Percentiles rank a stretch among this genome's conserved stretches.
phyloP scores from a whole-genome alignment of 2,329 filamentous ascomycete genomes.

The Knufia petricola region DNA sequence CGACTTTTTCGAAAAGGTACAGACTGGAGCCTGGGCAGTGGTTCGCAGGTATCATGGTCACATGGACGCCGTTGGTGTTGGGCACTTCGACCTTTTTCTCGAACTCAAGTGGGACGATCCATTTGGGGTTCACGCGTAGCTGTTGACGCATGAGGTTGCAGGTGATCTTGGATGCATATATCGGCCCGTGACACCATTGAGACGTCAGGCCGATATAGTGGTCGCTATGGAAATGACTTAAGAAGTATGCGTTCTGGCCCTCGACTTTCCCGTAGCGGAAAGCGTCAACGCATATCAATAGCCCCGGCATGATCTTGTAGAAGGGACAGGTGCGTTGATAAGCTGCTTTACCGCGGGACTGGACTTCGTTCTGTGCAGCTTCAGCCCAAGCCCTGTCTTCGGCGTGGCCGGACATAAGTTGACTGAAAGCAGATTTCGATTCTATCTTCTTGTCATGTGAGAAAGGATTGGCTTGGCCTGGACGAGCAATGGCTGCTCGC shows the following conservation, averaged over 20 bases:
- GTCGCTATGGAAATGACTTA: conserved; percentile 96
- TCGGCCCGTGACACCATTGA: conserved; percentile 84
- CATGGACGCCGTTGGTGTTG: conserved; percentile 67
- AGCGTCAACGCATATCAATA: conserved; percentile 94
- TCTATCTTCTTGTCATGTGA: conserved; percentile 37
- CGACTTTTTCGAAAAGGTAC: conserved; percentile 77
- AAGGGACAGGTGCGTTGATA: conserved; percentile 91
- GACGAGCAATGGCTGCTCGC: conserved; percentile 60
- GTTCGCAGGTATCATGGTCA: conserved; percentile 94
- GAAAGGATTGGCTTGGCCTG: conserved; percentile 74
- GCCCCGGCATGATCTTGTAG: conserved; percentile 93
- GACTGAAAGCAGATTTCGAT: conserved; percentile 67
- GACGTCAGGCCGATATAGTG: conserved; percentile 88
- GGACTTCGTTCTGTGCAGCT: conserved; percentile 68
- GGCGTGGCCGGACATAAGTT: conserved; percentile 83
- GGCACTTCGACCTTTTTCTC: conserved; percentile 71
- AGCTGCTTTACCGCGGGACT: conserved; percentile 72
- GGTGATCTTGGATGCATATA: conserved; percentile 91
- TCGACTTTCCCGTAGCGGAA: conserved; percentile 86
- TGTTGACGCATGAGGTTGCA: conserved; percentile 82
- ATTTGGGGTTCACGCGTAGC: conserved; percentile 74
- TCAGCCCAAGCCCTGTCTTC: conserved; percentile 85
- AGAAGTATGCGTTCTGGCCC: conserved; percentile 86
- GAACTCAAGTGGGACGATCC: conserved; percentile 76
- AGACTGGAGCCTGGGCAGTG: conserved; percentile 93